Evolutionary conservation across 306 rosid species (phyloP).

Genomic region (Calophaca sinica): DNA sequence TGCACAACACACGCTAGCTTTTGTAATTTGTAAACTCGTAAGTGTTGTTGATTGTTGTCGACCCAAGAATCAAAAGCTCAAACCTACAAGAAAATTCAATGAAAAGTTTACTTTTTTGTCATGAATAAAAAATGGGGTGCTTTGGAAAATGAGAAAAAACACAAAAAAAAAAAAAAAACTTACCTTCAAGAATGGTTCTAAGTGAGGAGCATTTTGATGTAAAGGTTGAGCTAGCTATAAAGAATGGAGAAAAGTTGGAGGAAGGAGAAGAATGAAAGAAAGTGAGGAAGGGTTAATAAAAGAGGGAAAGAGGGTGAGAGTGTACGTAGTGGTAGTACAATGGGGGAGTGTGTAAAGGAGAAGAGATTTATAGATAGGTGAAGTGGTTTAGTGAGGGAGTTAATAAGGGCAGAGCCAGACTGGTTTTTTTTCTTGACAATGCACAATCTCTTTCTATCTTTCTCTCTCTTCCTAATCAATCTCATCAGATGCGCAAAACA

Average conservation of each 20-base stretch:
- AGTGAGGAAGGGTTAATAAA: background rate
- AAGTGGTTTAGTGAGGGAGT: conserved; percentile 56
- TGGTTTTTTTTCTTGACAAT: conserved; percentile 43
- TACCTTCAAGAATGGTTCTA: conserved; percentile 35
- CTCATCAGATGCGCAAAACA: conserved; percentile 46
- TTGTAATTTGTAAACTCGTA: background rate
- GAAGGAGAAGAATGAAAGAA: background rate
- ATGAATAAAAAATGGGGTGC: background rate
- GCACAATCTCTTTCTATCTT: conserved; percentile 34
- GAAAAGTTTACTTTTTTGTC: background rate
- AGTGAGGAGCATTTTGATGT: conserved; percentile 25
- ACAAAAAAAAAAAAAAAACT: background rate
- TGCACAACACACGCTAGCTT: conserved; percentile 7
- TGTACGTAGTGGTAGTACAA: conserved; percentile 31
- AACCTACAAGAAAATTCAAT: conserved; percentile 27
- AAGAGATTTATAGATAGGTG: conserved; percentile 86
- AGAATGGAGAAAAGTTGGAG: background rate
- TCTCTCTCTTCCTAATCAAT: conserved; percentile 26
- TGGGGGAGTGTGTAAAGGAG: conserved; percentile 45
- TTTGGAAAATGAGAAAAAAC: conserved; percentile 10
- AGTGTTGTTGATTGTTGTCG: background rate
- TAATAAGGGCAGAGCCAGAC: conserved; percentile 60
- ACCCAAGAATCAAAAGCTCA: conserved; percentile 33
- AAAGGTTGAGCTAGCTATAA: conserved; percentile 20
- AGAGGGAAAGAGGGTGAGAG: background rate